phyloP scores from a whole-genome alignment of 345 rosid genomes.

The Populus ilicifolia region DNA sequence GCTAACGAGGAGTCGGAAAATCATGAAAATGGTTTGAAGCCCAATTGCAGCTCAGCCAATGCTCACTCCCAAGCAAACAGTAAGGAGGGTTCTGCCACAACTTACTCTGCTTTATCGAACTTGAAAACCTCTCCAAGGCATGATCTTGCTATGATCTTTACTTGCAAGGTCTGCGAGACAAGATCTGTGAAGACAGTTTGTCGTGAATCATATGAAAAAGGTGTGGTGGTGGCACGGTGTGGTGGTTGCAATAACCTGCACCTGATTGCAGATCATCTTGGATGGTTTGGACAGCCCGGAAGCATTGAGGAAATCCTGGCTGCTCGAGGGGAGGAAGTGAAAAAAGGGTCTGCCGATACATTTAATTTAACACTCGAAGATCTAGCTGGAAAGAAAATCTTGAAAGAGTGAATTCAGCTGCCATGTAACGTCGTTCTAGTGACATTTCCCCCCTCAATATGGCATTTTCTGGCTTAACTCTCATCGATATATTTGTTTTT shows the following conservation, averaged over 20 bases:
- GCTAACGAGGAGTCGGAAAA: slow-evolving; percentile 20
- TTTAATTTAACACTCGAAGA: slow-evolving; percentile 76
- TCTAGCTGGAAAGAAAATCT: slow-evolving; percentile 59
- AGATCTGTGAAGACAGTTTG: slow-evolving; percentile 71
- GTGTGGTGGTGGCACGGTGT: slow-evolving; percentile 81
- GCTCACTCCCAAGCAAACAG: slow-evolving; percentile 10
- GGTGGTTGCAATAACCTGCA: slow-evolving; percentile 80
- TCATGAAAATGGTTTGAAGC: slow-evolving; percentile 21
- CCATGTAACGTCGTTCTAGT: neutral
- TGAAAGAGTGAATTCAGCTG: slow-evolving; percentile 22
- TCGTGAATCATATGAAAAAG: slow-evolving; percentile 74
- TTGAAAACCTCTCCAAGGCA: slow-evolving; percentile 69
- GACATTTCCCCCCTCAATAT: neutral
- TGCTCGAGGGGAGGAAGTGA: slow-evolving; percentile 79
- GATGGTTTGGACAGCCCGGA: slow-evolving; percentile 89
- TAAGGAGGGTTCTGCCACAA: slow-evolving; percentile 30
- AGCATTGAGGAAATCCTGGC: slow-evolving; percentile 78
- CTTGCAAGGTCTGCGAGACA: slow-evolving; percentile 87
- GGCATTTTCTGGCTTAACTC: neutral
- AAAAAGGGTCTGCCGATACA: slow-evolving; percentile 65
- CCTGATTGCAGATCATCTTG: slow-evolving; percentile 76
- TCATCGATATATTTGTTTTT: neutral
- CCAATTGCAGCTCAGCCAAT: slow-evolving; percentile 18
- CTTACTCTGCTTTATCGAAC: slow-evolving; percentile 40
- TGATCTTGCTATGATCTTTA: slow-evolving; percentile 79